These are phyloP conservation scores for Rhodotorula sp. DNA, from an alignment of 1,284 basidiomycete genomes.

Conservation along the genomic window DNA sequence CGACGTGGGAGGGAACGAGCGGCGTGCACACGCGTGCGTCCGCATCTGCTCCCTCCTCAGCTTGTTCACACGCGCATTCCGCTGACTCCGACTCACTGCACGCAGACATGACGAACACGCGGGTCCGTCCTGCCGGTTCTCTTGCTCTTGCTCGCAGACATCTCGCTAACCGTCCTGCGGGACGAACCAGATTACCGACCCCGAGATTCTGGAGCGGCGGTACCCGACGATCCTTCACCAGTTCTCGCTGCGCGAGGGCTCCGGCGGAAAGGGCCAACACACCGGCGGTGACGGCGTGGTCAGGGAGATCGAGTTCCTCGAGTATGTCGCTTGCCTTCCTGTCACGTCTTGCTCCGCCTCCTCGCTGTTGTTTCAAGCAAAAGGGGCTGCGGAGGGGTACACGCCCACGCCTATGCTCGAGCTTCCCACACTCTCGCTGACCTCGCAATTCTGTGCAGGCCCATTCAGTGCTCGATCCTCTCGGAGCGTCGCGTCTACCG, in stretches of 20 bases:
- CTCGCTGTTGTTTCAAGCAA: too few species aligned
- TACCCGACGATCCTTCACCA: constrained; percentile 53
- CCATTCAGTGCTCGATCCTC: constrained; percentile 81
- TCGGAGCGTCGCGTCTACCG: constrained; percentile 82
- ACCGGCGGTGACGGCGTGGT: constrained; percentile 80
- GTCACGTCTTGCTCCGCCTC: too few species aligned
- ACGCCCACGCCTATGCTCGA: too few species aligned
- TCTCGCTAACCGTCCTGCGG: neutral
- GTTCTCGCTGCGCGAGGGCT: constrained; percentile 56
- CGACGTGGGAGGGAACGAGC: constrained; percentile 74
- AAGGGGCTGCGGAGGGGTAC: too few species aligned
- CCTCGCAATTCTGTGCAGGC: constrained; percentile 30
- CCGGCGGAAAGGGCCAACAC: constrained; percentile 76
- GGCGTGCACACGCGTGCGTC: constrained; percentile 43
- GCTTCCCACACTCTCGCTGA: neutral
- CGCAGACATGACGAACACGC: constrained; percentile 5
- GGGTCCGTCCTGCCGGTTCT: neutral
- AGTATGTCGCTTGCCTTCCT: too few species aligned
- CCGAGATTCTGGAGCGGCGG: constrained; percentile 54
- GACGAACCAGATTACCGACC: constrained; percentile 49
- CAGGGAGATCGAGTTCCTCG: constrained; percentile 78
- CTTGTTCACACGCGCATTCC: too few species aligned
- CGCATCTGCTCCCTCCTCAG: too few species aligned
- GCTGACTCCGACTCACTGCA: too few species aligned
- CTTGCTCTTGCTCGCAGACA: too few species aligned